Percentiles rank a stretch among this genome's conserved stretches.
Evolutionary conservation across 805 yeast genomes (phyloP).

Genomic region (Tetrapisispora nanseiensis): DNA sequence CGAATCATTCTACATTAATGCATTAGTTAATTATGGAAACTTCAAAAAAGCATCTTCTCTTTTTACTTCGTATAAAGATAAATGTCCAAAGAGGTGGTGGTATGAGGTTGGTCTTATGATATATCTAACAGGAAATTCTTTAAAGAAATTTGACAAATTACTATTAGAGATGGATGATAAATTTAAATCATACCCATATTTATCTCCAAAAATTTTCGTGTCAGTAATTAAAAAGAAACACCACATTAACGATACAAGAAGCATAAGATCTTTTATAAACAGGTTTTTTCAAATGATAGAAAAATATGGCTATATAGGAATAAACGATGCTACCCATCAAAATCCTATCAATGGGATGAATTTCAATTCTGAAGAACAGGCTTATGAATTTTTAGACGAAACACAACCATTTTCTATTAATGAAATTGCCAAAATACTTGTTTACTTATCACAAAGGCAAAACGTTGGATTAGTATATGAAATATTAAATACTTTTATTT

Average conservation of each 20-base stretch:
- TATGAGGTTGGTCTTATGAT: conserved; percentile 39
- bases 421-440: conserved; percentile 22
- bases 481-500: conserved; percentile 14
- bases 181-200: conserved; percentile 23
- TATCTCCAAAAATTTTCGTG: conserved; percentile 31
- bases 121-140: conserved; percentile 28
- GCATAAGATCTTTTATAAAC: conserved; percentile 29
- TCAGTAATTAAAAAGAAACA: conserved; percentile 30
- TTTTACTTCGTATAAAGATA: conserved; percentile 29
- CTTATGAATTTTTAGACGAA: conserved; percentile 22
- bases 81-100: conserved; percentile 43
- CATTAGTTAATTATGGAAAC: conserved; percentile 31
- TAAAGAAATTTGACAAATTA: conserved; percentile 31
- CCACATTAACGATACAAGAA: conserved; percentile 13
- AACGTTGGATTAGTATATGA: background rate
- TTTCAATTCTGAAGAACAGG: conserved; percentile 25
- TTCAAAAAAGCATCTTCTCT: conserved; percentile 31
- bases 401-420: conserved; percentile 18
- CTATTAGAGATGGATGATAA: conserved; percentile 22
- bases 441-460: conserved; percentile 16
- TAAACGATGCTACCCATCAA: conserved; percentile 4
- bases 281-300: conserved; percentile 22
- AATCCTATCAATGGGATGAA: conserved; percentile 2
- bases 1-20: conserved; percentile 40
- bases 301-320: conserved; percentile 12